Evolutionary conservation across 148 eudicot genomes (phyloP).

Genomic region (Rhododendron ovatum): DNA sequence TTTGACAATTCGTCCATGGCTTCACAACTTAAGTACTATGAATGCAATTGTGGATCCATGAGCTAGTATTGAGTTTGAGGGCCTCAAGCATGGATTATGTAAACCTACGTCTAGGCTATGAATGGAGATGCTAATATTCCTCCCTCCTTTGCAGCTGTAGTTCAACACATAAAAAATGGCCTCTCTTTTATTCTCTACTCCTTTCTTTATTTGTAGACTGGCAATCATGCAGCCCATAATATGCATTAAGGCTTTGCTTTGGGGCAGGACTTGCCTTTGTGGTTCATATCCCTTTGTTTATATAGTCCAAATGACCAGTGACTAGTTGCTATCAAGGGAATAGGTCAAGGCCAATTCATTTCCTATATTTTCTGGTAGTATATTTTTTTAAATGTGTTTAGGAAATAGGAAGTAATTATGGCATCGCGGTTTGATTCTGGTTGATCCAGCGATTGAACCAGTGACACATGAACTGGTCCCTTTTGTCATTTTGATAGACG

Average conservation of each 20-base stretch:
- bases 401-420: neutral
- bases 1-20: neutral
- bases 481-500: neutral
- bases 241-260: neutral
- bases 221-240: neutral
- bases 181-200: neutral
- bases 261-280: neutral
- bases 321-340: neutral
- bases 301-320: neutral
- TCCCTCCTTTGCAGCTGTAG: neutral
- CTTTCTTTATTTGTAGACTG: neutral
- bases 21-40: neutral
- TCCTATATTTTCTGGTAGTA: neutral
- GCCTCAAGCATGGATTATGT: neutral
- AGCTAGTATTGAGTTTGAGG: neutral
- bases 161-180: neutral
- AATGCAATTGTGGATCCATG: neutral
- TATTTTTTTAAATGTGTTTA: neutral
- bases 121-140: neutral
- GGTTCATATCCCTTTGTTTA: neutral
- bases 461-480: neutral
- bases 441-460: neutral
- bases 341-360: neutral
- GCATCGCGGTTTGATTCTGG: neutral
- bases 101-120: neutral